These are phyloP conservation scores for Boletus vinaceobasis DNA, from an alignment of 768 basidiomycete species.

Conservation along the genomic window DNA sequence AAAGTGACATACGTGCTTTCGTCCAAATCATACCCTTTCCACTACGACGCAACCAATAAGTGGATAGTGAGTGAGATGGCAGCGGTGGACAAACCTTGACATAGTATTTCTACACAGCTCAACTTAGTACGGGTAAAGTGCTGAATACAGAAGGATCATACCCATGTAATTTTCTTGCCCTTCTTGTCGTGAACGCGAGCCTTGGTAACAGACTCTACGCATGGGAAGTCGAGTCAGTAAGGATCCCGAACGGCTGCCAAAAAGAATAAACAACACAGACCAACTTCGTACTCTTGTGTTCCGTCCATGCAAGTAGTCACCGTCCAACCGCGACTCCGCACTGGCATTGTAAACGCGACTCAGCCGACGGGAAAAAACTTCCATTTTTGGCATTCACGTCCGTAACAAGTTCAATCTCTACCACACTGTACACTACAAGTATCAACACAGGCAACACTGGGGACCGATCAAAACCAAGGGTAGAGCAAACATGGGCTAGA, in stretches of 20 bases:
- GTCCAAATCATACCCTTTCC: slow-evolving; percentile 54
- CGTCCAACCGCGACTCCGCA: slow-evolving; percentile 1
- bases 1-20: slow-evolving; percentile 54
- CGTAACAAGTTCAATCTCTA: too few relatives aligned
- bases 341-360: not conserved
- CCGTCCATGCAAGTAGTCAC: slow-evolving; percentile 33
- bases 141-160: slow-evolving; percentile 25
- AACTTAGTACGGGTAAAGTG: slow-evolving; percentile 10
- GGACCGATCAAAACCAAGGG: not conserved
- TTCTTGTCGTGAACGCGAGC: slow-evolving; percentile 49
- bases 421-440: slow-evolving; percentile 3
- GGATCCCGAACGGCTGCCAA: not conserved
- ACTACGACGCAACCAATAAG: slow-evolving; percentile 35
- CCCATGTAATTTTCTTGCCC: slow-evolving; percentile 51
- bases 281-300: slow-evolving; percentile 61
- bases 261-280: slow-evolving; percentile 39
- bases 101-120: slow-evolving; percentile 45
- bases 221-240: slow-evolving; percentile 1
- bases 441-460: not conserved
- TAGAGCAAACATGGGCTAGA: not conserved
- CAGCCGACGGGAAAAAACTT: slow-evolving; percentile 14
- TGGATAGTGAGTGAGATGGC: not conserved
- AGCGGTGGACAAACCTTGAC: slow-evolving; percentile 47
- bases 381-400: slow-evolving; percentile 8
- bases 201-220: slow-evolving; percentile 48